A percentile compares a stretch with the other conserved stretches of the same genome.
Conservation (phyloP, 768 basidiomycete genomes). For the Mycena crocata region DNA sequence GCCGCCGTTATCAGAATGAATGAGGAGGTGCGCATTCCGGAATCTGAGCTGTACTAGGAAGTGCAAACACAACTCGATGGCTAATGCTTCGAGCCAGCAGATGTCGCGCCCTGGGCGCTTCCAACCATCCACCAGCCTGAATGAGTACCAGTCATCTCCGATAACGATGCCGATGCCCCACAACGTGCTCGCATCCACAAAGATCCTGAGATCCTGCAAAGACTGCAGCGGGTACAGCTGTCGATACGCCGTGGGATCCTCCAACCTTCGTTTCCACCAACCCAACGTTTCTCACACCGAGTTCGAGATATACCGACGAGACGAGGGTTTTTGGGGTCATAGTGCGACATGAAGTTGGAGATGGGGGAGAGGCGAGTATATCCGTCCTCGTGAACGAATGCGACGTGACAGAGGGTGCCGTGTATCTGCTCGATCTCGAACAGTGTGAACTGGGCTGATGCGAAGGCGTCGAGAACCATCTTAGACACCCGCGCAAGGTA, state of each 20-base stretch:
- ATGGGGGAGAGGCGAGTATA: not conserved
- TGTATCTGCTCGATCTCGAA: not conserved
- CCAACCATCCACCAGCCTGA: not conserved
- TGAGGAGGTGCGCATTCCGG: not conserved
- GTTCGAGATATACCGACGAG: not conserved
- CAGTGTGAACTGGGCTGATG: not conserved
- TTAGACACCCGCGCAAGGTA: not conserved
- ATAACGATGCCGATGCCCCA: conserved; percentile 5
- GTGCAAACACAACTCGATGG: not conserved
- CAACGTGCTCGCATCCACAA: not conserved
- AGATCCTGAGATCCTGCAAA: not conserved
- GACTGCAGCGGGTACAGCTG: not conserved
- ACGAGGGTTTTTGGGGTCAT: not conserved
- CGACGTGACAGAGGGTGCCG: not conserved
- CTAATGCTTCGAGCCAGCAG: conserved; percentile 1
- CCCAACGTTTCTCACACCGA: not conserved
- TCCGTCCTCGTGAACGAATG: not conserved
- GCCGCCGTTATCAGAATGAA: not conserved
- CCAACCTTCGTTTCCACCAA: not conserved
- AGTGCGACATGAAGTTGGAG: not conserved
- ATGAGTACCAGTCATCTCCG: not conserved
- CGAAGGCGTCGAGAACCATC: not conserved
- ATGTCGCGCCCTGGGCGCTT: not conserved
- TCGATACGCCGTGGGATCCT: not conserved
- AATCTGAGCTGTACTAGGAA: not conserved